Evolutionary conservation across 495 filamentous ascomycete species (phyloP).

Genomic region (Neurospora cerealis): DNA sequence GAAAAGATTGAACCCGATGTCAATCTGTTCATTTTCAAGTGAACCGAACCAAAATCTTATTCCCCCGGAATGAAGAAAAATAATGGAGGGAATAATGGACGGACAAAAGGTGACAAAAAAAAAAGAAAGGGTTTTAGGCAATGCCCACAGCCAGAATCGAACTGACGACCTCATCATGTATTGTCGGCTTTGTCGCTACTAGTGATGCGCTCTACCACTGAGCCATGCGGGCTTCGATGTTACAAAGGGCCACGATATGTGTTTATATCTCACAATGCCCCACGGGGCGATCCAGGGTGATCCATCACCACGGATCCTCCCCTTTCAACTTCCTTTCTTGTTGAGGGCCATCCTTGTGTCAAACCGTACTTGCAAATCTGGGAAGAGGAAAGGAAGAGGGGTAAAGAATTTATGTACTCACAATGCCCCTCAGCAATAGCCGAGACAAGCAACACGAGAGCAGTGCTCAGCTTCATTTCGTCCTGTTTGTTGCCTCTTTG

Average conservation of each 20-base stretch:
- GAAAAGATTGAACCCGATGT: no score
- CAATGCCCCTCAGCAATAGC: constrained; percentile 33
- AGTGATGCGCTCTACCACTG: neutral
- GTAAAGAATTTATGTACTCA: constrained; percentile 9
- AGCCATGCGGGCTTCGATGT: neutral
- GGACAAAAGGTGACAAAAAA: neutral
- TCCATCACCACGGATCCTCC: neutral
- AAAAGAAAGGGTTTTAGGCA: neutral
- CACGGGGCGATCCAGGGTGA: neutral
- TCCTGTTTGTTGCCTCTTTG: neutral
- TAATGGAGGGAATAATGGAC: neutral
- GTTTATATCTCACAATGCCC: neutral
- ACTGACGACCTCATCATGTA: neutral
- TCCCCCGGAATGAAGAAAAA: no score
- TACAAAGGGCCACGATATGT: rapidly evolving
- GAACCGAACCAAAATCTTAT: no score
- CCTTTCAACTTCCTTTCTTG: neutral
- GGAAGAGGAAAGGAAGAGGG: neutral
- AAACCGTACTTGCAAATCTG: neutral
- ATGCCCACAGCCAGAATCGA: neutral
- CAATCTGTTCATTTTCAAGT: no score
- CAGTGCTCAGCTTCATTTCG: constrained; percentile 29
- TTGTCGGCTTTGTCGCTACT: no score
- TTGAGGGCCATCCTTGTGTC: neutral
- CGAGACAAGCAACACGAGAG: constrained; percentile 22